A percentile compares a stretch with the other conserved stretches of the same genome.
Evolutionary conservation across 371 early-diverging fungal species (phyloP).

Genomic region (Apophysomyces trapeziformis): DNA sequence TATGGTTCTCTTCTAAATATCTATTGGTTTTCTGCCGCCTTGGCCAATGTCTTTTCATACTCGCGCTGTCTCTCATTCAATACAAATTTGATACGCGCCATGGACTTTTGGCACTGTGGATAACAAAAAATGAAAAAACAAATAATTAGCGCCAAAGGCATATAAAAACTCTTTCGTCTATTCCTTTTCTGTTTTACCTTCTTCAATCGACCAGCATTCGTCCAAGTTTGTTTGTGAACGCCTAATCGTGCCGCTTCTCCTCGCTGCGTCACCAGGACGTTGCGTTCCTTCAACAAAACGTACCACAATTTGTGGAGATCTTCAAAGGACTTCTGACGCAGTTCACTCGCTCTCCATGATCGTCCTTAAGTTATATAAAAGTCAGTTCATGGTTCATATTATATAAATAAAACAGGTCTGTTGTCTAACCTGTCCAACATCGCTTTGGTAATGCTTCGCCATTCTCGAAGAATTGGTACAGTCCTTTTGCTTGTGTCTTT

Average conservation of each 20-base stretch:
- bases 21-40: slow-evolving; percentile 10
- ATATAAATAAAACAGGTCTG: not conserved
- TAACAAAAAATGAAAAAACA: too few relatives aligned
- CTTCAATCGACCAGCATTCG: slow-evolving; percentile 72
- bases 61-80: slow-evolving; percentile 85
- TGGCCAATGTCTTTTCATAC: slow-evolving; percentile 60
- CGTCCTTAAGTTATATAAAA: slow-evolving; percentile 64
- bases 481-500: slow-evolving; percentile 50
- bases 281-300: slow-evolving; percentile 93
- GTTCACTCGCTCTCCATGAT: slow-evolving; percentile 89
- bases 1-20: not conserved
- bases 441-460: slow-evolving; percentile 69
- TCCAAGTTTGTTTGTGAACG: slow-evolving; percentile 65
- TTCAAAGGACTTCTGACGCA: slow-evolving; percentile 92
- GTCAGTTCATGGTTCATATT: not conserved
- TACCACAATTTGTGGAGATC: slow-evolving; percentile 97
- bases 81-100: slow-evolving; percentile 93
- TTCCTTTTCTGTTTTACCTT: slow-evolving; percentile 57
- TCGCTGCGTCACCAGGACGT: slow-evolving; percentile 85
- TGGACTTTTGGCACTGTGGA: slow-evolving; percentile 82
- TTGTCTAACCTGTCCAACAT: slow-evolving; percentile 64
- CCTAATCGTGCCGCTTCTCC: slow-evolving; percentile 81
- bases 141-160: too few relatives aligned
- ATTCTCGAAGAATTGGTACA: slow-evolving; percentile 92
- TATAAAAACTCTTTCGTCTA: too few relatives aligned